Evolutionary conservation across 2,329 filamentous ascomycete genomes (phyloP).

Genomic region (Microdochium trichocladiopsis): DNA sequence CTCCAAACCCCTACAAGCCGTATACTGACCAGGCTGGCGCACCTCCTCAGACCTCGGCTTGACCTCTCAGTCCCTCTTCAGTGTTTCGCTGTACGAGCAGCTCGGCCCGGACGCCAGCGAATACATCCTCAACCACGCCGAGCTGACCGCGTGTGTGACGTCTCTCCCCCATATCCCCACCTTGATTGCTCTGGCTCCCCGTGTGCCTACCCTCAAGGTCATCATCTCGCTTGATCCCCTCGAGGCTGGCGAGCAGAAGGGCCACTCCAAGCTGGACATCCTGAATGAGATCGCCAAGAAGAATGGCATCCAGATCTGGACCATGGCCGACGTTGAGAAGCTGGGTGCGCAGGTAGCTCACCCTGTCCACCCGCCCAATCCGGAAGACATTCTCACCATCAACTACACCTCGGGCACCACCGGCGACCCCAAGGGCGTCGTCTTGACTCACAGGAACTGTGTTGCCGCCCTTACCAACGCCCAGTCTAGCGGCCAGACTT

Average conservation of each 20-base stretch:
- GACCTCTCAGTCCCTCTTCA: slow-evolving; percentile 80
- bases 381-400: slow-evolving; percentile 78
- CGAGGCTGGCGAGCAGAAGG: slow-evolving; percentile 68
- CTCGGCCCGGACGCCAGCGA: slow-evolving; percentile 86
- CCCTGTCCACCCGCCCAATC: slow-evolving; percentile 62
- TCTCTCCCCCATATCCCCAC: slow-evolving; percentile 76
- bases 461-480: slow-evolving; percentile 63
- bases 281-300: slow-evolving; percentile 69
- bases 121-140: slow-evolving; percentile 90
- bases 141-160: slow-evolving; percentile 67
- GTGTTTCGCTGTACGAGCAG: slow-evolving; percentile 93
- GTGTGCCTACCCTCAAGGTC: slow-evolving; percentile 73
- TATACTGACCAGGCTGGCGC: slow-evolving; percentile 6
- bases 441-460: slow-evolving; percentile 75
- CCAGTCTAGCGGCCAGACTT: slow-evolving; percentile 46
- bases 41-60: slow-evolving; percentile 64
- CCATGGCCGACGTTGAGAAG: slow-evolving; percentile 73
- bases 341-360: slow-evolving; percentile 66
- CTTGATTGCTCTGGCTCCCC: slow-evolving; percentile 71
- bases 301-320: slow-evolving; percentile 71
- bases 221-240: slow-evolving; percentile 84
- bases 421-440: slow-evolving; percentile 74
- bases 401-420: slow-evolving; percentile 89
- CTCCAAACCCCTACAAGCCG: no score
- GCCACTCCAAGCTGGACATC: slow-evolving; percentile 72